A percentile compares a stretch with the other conserved stretches of the same genome.
phyloP scores from a whole-genome alignment of 106 monocot genomes.

The Acorus gramineus region DNA sequence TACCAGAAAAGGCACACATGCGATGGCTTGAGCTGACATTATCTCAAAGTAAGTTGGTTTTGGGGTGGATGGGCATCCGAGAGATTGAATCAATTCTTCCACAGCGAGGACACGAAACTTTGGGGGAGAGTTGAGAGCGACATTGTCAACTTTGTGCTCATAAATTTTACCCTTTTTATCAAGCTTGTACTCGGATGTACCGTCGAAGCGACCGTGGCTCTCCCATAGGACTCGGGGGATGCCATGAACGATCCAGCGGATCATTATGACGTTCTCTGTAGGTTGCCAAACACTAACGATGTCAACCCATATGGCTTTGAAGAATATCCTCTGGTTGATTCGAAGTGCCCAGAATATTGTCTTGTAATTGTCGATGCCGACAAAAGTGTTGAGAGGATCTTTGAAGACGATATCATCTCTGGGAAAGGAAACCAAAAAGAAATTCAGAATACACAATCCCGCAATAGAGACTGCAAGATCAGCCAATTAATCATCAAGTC shows the following conservation, averaged over 20 bases:
- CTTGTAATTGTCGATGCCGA: slow-evolving; percentile 67
- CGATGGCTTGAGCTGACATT: neutral
- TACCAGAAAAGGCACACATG: slow-evolving; percentile 19
- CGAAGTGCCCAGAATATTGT: slow-evolving; percentile 52
- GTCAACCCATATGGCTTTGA: slow-evolving; percentile 61
- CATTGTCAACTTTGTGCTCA: slow-evolving; percentile 71
- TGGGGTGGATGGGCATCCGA: slow-evolving; percentile 62
- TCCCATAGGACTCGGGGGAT: slow-evolving; percentile 77
- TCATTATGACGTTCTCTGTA: slow-evolving; percentile 58
- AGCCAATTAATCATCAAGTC: too few relatives aligned
- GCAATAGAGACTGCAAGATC: too few relatives aligned
- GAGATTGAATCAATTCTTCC: slow-evolving; percentile 46
- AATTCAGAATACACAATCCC: too few relatives aligned
- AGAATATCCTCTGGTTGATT: slow-evolving; percentile 42
- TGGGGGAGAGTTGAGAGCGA: slow-evolving; percentile 52
- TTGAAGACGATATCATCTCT: slow-evolving; percentile 89
- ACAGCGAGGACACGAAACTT: slow-evolving; percentile 45
- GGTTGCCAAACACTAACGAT: slow-evolving; percentile 77
- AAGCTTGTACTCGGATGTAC: slow-evolving; percentile 75
- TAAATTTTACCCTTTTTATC: slow-evolving; percentile 80
- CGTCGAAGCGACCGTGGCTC: slow-evolving; percentile 65
- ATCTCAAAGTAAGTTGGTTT: slow-evolving; percentile 58
- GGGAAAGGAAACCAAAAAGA: neutral
- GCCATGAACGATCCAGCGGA: slow-evolving; percentile 82
- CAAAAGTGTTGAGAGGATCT: slow-evolving; percentile 67